Percentiles rank a stretch among this genome's conserved stretches.
Evolutionary conservation across 805 yeast species (phyloP).

Genomic region (Torulaspora maleeae): DNA sequence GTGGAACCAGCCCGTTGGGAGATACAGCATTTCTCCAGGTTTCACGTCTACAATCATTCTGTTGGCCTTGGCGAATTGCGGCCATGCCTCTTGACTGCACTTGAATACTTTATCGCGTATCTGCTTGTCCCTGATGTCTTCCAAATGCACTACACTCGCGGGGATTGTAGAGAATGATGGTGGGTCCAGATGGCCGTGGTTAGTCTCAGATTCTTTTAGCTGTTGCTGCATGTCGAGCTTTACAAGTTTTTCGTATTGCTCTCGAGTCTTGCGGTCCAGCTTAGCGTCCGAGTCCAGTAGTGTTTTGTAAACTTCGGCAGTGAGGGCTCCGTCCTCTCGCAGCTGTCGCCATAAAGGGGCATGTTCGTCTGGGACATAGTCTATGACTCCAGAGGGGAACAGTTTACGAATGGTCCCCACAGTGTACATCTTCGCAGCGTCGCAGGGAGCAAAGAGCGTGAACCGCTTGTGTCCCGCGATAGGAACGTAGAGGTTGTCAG

Average conservation of each 20-base stretch:
- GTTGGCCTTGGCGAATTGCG: constrained; percentile 42
- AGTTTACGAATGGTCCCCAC: constrained; percentile 56
- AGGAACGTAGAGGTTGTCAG: constrained; percentile 66
- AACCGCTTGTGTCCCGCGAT: constrained; percentile 59
- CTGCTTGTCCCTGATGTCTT: constrained; percentile 41
- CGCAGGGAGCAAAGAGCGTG: constrained; percentile 61
- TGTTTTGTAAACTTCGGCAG: constrained; percentile 47
- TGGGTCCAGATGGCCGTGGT: constrained; percentile 43
- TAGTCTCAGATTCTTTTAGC: constrained; percentile 15
- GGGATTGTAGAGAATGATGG: constrained; percentile 67
- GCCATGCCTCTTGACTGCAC: constrained; percentile 44
- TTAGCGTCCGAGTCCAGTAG: constrained; percentile 31
- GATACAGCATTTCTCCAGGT: constrained; percentile 63
- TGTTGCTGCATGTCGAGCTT: constrained; percentile 28
- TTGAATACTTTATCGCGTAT: constrained; percentile 31
- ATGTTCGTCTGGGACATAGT: constrained; percentile 48
- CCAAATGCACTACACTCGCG: constrained; percentile 56
- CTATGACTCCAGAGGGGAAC: constrained; percentile 61
- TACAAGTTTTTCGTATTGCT: constrained; percentile 25
- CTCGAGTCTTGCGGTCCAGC: constrained; percentile 22
- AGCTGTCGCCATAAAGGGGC: constrained; percentile 63
- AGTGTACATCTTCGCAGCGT: constrained; percentile 54
- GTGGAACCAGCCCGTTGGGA: constrained; percentile 81
- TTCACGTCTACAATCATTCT: constrained; percentile 45
- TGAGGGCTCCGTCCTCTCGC: constrained; percentile 57